Evolutionary conservation across 345 rosid genomes (phyloP), one percentile per base, ranked within the genome.

Genomic region (Anastatica hierochuntica): DNA sequence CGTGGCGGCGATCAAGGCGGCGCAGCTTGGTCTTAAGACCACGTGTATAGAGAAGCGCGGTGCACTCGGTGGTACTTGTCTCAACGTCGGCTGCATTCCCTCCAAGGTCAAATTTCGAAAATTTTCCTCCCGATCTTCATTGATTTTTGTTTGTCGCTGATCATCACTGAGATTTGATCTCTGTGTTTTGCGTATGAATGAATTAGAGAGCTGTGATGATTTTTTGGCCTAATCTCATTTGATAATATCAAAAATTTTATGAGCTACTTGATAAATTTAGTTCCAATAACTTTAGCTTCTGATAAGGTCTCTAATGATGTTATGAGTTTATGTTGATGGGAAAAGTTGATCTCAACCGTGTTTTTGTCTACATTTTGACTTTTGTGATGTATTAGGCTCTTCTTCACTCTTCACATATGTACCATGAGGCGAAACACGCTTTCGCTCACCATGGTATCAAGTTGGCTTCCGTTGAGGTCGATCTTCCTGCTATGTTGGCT

Each of bases 341-440:
- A 31, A n/a, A 40, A 20, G 9, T 8, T 43, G 21, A 57, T 34
- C 23, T 6, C 36, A 46, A 14, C 3, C 2, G 15, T 5, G 4
- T 23, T 6, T 12, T 40, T n/a, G n/a, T n/a, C 4, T 16, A 16
- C 13, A 7, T 15, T 34, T 19, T 42, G 2, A 5, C n/a, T 46
- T 40, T 46, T 21, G 4, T 64, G 8, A 11, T 58, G 34, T n/a
- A 33, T 31, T 72, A 88, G 96, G 95, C 95, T 4, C 85, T 88
- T 46, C 84, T 88, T 58, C 96, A 84, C 70, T 88, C 96, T 3
- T 88, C 96, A 18, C 96, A 88, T 70, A 88, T 88, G 94, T 88
- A 62, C 71, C 96, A 88, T 60, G 88, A 84, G 75, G 96, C 96
- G n/a, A 71, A 64, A 36, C 96, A 88, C 62, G 49, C 85, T 19